These are phyloP conservation scores for Cladophialophora bantiana DNA, from an alignment of 2,329 filamentous ascomycete genomes.

Conservation along the genomic window DNA sequence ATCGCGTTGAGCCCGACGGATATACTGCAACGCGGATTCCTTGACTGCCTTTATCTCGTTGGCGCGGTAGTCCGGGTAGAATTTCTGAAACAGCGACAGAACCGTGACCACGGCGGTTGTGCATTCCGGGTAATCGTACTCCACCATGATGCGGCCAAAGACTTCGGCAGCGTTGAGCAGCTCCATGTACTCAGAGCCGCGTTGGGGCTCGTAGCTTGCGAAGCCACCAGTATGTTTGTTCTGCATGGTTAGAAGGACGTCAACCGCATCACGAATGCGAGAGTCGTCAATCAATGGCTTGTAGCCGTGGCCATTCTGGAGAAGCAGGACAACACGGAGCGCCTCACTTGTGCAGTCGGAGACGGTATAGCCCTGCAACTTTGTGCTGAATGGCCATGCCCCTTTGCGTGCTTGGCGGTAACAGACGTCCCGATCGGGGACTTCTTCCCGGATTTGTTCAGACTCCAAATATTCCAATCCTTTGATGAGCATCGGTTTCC, in stretches of 20 bases:
- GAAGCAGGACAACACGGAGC: conserved; percentile 81
- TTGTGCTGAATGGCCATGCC: conserved; percentile 94
- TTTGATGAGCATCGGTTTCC: conserved; percentile 81
- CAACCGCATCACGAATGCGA: conserved; percentile 84
- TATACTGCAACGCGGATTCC: conserved; percentile 76
- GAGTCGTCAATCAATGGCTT: conserved; percentile 76
- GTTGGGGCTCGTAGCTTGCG: conserved; percentile 85
- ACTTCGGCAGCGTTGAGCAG: conserved; percentile 94
- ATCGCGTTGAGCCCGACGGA: conserved; percentile 75
- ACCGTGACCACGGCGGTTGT: conserved; percentile 94
- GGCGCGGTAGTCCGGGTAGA: conserved; percentile 80
- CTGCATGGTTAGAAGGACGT: conserved; percentile 90
- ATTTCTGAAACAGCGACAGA: conserved; percentile 78
- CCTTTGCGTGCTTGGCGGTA: conserved; percentile 93
- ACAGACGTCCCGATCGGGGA: conserved; percentile 75
- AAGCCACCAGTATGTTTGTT: conserved; percentile 81
- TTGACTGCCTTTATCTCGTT: conserved; percentile 78
- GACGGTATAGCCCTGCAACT: conserved; percentile 90
- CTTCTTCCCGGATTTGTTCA: conserved; percentile 88
- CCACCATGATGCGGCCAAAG: conserved; percentile 96
- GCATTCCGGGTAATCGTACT: conserved; percentile 98
- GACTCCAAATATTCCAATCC: conserved; percentile 85
- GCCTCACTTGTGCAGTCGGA: conserved; percentile 94
- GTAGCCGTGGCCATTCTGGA: conserved; percentile 80
- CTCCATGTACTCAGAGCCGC: conserved; percentile 80